A percentile compares a stretch with the other conserved stretches of the same genome.
Evolutionary conservation across 2,329 filamentous ascomycete species (phyloP).

Genomic region (Stagonosporopsis rhizophila): DNA sequence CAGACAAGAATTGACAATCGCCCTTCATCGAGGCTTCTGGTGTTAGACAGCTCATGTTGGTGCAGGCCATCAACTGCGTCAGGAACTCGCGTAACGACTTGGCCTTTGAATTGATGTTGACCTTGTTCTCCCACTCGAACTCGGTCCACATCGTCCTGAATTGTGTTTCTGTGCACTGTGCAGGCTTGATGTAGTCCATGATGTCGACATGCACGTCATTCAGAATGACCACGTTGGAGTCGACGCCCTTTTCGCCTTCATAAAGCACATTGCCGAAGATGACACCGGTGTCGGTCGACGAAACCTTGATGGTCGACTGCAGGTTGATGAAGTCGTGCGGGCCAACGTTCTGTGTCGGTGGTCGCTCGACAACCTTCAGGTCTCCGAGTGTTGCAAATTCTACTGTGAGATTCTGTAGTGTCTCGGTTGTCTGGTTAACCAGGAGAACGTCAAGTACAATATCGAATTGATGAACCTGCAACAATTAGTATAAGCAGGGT

Average conservation of each 20-base stretch:
- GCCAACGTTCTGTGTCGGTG: constrained; percentile 93
- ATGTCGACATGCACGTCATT: constrained; percentile 99
- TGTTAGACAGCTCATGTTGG: constrained; percentile 98
- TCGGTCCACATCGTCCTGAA: constrained; percentile 99
- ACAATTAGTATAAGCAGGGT: constrained; percentile 17
- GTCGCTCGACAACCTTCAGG: constrained; percentile 95
- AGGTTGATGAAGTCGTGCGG: constrained; percentile 98
- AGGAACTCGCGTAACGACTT: constrained; percentile 92
- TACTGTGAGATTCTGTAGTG: constrained; percentile 93
- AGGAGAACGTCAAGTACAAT: constrained; percentile 95
- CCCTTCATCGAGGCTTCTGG: constrained; percentile 96
- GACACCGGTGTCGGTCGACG: constrained; percentile 95
- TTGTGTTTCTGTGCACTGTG: constrained; percentile 94
- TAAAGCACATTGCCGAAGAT: constrained; percentile 99
- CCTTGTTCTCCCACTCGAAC: constrained; percentile 99
- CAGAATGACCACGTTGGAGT: constrained; percentile 92
- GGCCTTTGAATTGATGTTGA: constrained; percentile 98
- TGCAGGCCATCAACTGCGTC: constrained; percentile 93
- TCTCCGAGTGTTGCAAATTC: constrained; percentile 99
- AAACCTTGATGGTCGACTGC: constrained; percentile 98
- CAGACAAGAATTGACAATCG: constrained; percentile 96
- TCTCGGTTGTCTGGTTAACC: constrained; percentile 97
- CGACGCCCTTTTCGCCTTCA: constrained; percentile 72
- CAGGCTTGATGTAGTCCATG: constrained; percentile 99
- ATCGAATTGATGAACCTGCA: constrained; percentile 86